phyloP scores from a whole-genome alignment of 2,329 filamentous ascomycete genomes.

The Kalmusia sp. region DNA sequence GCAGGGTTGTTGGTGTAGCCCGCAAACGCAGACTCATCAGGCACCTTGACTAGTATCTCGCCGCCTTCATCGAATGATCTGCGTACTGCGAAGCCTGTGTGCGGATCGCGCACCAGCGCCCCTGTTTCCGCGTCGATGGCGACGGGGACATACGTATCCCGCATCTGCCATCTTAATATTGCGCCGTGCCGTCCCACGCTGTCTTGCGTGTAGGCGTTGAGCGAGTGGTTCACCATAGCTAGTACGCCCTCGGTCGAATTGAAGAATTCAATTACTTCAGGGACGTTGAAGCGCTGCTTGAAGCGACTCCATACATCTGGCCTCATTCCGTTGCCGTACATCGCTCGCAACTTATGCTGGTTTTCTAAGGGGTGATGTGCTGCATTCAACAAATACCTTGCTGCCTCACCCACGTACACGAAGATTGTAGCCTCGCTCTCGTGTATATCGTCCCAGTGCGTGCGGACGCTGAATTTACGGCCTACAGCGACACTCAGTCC shows the following conservation, averaged over 20 bases:
- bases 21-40: slow-evolving; percentile 54
- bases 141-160: slow-evolving; percentile 68
- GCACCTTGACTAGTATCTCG: slow-evolving; percentile 73
- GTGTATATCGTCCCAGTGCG: slow-evolving; percentile 75
- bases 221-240: slow-evolving; percentile 57
- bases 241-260: slow-evolving; percentile 77
- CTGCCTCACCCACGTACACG: slow-evolving; percentile 78
- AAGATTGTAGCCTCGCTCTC: slow-evolving; percentile 72
- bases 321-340: slow-evolving; percentile 71
- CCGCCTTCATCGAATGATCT: slow-evolving; percentile 71
- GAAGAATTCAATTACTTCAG: slow-evolving; percentile 75
- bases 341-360: slow-evolving; percentile 63
- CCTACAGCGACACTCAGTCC: slow-evolving; percentile 64
- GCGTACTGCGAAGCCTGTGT: slow-evolving; percentile 70
- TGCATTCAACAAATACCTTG: slow-evolving; percentile 73
- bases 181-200: slow-evolving; percentile 74
- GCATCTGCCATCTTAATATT: slow-evolving; percentile 60
- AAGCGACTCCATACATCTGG: slow-evolving; percentile 73
- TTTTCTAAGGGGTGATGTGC: slow-evolving; percentile 67
- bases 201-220: slow-evolving; percentile 64
- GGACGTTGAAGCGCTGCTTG: slow-evolving; percentile 66
- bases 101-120: slow-evolving; percentile 68
- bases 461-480: slow-evolving; percentile 69
- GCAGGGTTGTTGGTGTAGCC: slow-evolving; percentile 72
- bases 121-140: slow-evolving; percentile 71